phyloP scores from a whole-genome alignment of 2,329 filamentous ascomycete species.

The Penicillium sp. region DNA sequence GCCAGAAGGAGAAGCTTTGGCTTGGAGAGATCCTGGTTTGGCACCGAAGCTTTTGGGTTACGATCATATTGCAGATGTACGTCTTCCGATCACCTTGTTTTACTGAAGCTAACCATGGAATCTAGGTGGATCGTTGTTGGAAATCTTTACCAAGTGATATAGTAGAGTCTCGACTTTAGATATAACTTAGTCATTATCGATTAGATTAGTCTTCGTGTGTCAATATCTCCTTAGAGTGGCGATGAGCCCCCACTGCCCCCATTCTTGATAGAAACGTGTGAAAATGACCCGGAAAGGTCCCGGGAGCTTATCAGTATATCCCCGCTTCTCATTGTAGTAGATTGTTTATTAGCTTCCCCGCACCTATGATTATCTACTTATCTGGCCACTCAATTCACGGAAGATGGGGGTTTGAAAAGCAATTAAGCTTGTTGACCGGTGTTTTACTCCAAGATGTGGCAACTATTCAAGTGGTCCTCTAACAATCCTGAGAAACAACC shows the following conservation, averaged over 20 bases:
- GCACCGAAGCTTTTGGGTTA: slow-evolving; percentile 44
- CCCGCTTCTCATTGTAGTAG: neutral
- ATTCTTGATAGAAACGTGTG: slow-evolving; percentile 5
- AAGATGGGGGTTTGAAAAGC: neutral
- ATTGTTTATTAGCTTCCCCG: neutral
- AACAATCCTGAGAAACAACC: neutral
- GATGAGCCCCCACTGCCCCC: slow-evolving; percentile 3
- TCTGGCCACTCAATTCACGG: neutral
- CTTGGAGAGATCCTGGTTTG: slow-evolving; percentile 45
- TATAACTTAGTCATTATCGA: neutral
- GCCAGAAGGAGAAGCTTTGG: slow-evolving; percentile 42
- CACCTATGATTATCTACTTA: neutral
- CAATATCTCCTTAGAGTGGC: neutral
- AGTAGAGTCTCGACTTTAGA: slow-evolving; percentile 17
- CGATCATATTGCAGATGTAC: slow-evolving; percentile 40
- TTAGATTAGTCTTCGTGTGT: neutral
- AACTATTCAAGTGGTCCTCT: slow-evolving; percentile 1
- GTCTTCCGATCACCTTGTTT: slow-evolving; percentile 4
- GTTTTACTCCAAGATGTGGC: slow-evolving; percentile 14
- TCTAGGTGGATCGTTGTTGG: slow-evolving; percentile 15
- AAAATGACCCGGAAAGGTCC: neutral
- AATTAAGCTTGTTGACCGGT: neutral
- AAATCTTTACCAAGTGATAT: neutral
- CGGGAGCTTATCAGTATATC: neutral
- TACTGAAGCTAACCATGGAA: neutral